These are phyloP conservation scores for Capillidium heterosporum DNA, from an alignment of 371 early-diverging fungal genomes.

Conservation along the genomic window DNA sequence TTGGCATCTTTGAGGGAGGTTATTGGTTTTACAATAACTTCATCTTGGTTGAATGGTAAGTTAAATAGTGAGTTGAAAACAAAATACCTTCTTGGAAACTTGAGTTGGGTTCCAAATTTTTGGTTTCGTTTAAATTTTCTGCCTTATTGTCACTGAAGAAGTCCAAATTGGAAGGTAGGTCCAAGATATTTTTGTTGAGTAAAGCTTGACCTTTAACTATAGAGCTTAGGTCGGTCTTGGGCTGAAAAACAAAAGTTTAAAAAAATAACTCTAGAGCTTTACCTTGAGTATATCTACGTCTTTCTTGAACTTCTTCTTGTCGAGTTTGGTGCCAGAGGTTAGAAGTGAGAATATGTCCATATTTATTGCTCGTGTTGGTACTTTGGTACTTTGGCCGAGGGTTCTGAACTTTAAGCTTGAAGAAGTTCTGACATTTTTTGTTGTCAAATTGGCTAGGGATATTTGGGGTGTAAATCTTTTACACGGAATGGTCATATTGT, in stretches of 20 bases:
- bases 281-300: constrained; percentile 59
- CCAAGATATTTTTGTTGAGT: neutral
- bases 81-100: constrained; percentile 3
- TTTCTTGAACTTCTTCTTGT: constrained; percentile 50
- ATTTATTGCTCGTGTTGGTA: neutral
- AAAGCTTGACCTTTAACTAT: neutral
- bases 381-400: neutral
- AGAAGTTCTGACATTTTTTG: no score
- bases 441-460: no score
- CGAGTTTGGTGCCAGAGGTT: constrained; percentile 67
- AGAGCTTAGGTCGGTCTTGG: neutral
- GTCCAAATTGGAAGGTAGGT: constrained; percentile 2
- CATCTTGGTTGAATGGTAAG: constrained; percentile 10
- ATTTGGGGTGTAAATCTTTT: no score
- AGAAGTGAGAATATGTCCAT: constrained; percentile 69
- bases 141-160: constrained; percentile 6
- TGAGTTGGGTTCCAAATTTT: neutral
- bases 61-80: neutral
- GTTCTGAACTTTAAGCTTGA: no score
- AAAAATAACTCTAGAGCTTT: neutral
- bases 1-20: constrained; percentile 10
- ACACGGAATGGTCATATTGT: no score
- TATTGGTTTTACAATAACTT: constrained; percentile 8
- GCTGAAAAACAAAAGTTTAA: neutral
- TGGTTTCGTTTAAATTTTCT: constrained; percentile 7